Evolutionary conservation across 352 stramenopile genomes (phyloP).

Genomic region (Discostella stelligera): DNA sequence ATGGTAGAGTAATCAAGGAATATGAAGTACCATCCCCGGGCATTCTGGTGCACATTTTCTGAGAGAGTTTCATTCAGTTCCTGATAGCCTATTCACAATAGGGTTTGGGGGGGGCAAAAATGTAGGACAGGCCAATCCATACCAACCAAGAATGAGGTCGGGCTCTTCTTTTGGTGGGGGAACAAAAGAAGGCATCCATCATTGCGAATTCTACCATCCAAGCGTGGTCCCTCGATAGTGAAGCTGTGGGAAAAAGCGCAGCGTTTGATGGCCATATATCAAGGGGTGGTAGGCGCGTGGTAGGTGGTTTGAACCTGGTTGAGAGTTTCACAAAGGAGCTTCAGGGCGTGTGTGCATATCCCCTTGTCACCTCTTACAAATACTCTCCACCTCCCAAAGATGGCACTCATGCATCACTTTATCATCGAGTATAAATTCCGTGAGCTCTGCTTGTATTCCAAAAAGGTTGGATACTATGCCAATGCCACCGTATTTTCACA

Average conservation of each 20-base stretch:
- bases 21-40: too few species aligned
- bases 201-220: neutral
- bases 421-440: neutral
- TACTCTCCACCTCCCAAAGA: neutral
- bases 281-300: too few species aligned
- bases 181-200: neutral
- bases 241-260: too few species aligned
- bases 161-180: neutral
- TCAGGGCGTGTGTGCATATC: neutral
- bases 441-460: neutral
- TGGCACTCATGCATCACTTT: neutral
- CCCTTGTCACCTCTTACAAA: constrained; percentile 35
- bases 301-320: neutral
- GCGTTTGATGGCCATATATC: too few species aligned
- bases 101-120: neutral
- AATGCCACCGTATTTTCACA: neutral
- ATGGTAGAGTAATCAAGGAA: neutral
- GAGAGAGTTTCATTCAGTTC: neutral
- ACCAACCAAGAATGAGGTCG: neutral
- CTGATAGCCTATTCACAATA: neutral
- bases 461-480: neutral
- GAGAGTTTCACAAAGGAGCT: constrained; percentile 19
- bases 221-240: too few species aligned
- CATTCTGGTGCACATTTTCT: neutral
- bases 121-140: neutral